A percentile compares a stretch with the other conserved stretches of the same genome.
Evolutionary conservation across 1,284 basidiomycete species (phyloP).

Genomic region (Trametes hirsuta): DNA sequence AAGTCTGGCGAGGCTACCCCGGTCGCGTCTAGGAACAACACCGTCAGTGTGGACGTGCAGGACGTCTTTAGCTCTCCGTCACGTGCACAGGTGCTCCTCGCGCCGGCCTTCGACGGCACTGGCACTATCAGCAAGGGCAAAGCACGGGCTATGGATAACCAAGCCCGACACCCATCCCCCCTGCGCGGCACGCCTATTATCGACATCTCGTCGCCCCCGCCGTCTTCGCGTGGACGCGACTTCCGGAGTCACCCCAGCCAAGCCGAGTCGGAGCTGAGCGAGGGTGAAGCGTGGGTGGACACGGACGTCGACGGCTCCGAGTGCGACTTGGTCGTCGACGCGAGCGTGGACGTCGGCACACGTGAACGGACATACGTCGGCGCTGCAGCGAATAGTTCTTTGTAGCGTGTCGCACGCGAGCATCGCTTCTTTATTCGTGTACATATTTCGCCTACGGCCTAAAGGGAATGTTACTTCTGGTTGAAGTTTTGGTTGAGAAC

Average conservation of each 20-base stretch:
- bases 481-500: neutral
- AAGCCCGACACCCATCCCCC: constrained; percentile 20
- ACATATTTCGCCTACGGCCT: neutral
- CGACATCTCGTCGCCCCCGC: constrained; percentile 14
- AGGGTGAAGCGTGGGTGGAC: constrained; percentile 40
- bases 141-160: neutral
- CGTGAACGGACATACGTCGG: constrained; percentile 22
- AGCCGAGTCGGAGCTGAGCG: constrained; percentile 25
- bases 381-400: constrained; percentile 14
- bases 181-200: constrained; percentile 11
- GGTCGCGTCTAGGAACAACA: neutral
- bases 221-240: neutral
- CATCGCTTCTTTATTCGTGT: neutral
- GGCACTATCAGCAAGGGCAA: constrained; percentile 22
- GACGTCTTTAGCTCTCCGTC: constrained; percentile 17
- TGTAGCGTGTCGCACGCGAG: neutral
- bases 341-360: neutral
- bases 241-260: constrained; percentile 5
- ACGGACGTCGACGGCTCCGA: constrained; percentile 39
- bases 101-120: constrained; percentile 1
- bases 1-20: neutral
- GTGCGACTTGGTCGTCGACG: constrained; percentile 19
- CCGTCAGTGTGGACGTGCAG: neutral
- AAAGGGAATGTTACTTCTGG: neutral
- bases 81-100: neutral